phyloP scores from a whole-genome alignment of 129 eudicot species.

The Heracleum sosnowskyi region DNA sequence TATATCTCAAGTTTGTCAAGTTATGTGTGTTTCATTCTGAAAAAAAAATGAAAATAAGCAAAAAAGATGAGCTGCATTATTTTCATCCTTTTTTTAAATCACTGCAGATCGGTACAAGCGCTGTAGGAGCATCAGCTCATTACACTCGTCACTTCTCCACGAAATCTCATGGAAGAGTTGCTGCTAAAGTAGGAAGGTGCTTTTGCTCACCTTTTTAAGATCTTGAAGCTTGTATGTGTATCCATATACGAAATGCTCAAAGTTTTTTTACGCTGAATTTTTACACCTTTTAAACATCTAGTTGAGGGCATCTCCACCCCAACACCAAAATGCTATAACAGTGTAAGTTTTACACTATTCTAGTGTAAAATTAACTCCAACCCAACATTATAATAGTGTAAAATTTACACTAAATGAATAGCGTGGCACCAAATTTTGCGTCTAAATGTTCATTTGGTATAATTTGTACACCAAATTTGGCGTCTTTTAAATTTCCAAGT shows the following conservation, averaged over 20 bases:
- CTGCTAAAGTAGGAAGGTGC: constrained; percentile 87
- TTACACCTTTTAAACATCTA: not conserved
- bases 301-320: not conserved
- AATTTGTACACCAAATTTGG: no score
- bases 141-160: constrained; percentile 63
- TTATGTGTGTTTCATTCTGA: not conserved
- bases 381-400: no score
- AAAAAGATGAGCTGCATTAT: not conserved
- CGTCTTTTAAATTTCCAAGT: no score
- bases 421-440: no score
- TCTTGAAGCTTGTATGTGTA: not conserved
- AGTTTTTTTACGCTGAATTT: not conserved
- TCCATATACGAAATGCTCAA: not conserved
- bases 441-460: no score
- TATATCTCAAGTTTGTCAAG: not conserved
- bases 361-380: no score
- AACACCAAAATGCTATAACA: no score
- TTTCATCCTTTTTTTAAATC: constrained; percentile 7
- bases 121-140: constrained; percentile 79
- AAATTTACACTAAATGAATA: no score
- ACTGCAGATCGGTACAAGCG: constrained; percentile 65
- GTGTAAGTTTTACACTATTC: no score
- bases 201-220: not conserved
- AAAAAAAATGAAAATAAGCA: not conserved
- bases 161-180: constrained; percentile 88